phyloP scores from a whole-genome alignment of 495 filamentous ascomycete genomes.

The Xylaria scruposa region DNA sequence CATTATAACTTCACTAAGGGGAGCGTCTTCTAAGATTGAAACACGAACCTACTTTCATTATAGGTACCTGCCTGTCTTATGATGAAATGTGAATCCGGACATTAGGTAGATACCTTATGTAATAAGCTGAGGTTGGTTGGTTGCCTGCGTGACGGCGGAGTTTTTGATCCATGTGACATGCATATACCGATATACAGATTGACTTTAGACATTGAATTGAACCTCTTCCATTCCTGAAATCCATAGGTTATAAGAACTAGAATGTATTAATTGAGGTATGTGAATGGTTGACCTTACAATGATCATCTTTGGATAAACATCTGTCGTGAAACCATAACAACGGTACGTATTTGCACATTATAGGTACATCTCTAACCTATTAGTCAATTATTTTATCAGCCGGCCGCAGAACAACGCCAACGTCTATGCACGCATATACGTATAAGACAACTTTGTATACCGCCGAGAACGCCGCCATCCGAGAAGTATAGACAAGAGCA shows the following conservation, averaged over 20 bases:
- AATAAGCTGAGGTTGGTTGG: neutral
- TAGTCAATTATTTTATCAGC: neutral
- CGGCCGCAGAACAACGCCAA: neutral
- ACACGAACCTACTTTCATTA: neutral
- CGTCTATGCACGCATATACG: neutral
- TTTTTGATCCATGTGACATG: neutral
- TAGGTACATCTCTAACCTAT: neutral
- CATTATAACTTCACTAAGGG: conserved; percentile 1
- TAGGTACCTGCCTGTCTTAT: neutral
- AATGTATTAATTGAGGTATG: neutral
- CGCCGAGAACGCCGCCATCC: neutral
- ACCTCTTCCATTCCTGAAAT: neutral
- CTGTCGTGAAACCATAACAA: neutral
- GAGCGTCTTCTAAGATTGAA: neutral
- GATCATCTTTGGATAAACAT: neutral
- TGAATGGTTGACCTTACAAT: neutral
- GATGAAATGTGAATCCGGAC: neutral
- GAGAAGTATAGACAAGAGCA: neutral
- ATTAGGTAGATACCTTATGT: neutral
- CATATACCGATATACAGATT: neutral
- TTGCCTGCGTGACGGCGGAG: neutral
- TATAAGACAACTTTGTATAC: neutral
- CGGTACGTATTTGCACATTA: neutral
- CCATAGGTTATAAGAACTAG: neutral
- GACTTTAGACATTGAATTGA: neutral